Base-by-base conservation (phyloP, 2,329 filamentous ascomycete genomes). In the Lasiodiplodia sp. region DNA sequence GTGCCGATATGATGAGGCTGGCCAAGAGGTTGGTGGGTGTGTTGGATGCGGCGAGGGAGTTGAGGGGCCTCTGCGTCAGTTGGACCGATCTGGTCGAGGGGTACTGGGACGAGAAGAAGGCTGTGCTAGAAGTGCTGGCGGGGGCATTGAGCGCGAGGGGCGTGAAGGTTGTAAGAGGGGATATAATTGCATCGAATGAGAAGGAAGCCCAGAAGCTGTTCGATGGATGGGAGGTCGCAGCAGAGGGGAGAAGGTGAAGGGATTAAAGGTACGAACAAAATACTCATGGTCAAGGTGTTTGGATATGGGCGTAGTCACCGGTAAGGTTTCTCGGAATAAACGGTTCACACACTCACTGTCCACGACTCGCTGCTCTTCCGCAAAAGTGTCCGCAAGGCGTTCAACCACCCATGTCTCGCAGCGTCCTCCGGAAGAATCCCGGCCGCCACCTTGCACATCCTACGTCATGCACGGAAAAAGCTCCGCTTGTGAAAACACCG, bases 41-140 rank as follows among this genome's bases (percentile, higher is more conserved):
- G 28, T 34, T 64, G 60, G 60, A 28, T 4, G 16, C 21, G 31
- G 60, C 44, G 31, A 14, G 40, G 28, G 60, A 64, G 40, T 18
- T 64, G 60, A 37, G 60, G 60, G 6, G 6, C 12, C n/a, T 31
- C 11, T n/a, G 21, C 31, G 60, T 64, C 31, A 38, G 60, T 21
- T 64, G 60, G 60, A 64, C 60, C 28, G 60, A 64, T 51, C 10
- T 52, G 47, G 60, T 64, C 28, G 60, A 64, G 44, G 60, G 60
- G n/a, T 64, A 28, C 23, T 64, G 60, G 60, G 60, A 64, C 28
- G 60, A 52, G 31, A 64, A 64, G 31, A 52, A 12, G 21, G 47
- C 18, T 31, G 60, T 64, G 2, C 37, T 64, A 47, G 47, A 52
- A 5, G 60, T 52, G 44, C 28, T 64, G 44, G 25, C 5, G 60